Base-by-base conservation (phyloP, 2,329 filamentous ascomycete genomes). In the Trichoderma gracile region DNA sequence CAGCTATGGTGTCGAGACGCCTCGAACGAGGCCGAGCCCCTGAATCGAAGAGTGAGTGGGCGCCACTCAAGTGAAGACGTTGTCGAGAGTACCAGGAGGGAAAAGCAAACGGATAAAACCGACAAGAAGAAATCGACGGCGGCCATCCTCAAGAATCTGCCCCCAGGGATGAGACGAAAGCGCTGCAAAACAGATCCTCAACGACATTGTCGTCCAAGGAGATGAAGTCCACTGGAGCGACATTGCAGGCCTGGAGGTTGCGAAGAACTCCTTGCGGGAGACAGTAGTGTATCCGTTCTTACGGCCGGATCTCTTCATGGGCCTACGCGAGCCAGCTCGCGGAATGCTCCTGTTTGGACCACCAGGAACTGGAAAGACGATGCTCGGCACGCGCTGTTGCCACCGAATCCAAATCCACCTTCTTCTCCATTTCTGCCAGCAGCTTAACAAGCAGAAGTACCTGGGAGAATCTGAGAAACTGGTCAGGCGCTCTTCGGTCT, bases 281-380 rank as follows among this genome's bases (percentile, higher is more conserved):
- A 93, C 93, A 0, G 95, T 99, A 1, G 94, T 99, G 2, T 99
- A 99, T 72, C 95, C 95, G 0, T 98, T 99, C 74, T 80, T 99
- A 12, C 89, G 95, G 1, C 95, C 95, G 1, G 95, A 99, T 76
- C 80, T 99, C 2, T 99, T 99, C 78, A 95, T 94, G 85, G 95
- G 95, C 0, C 82, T 99, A 12, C 89, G 95, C 45, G 95, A 99
- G 73, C 95, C 95, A 21, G 94, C 95, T 15, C 84, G 93, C 65
- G 95, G 95, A 6, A 98, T 99, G 92, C 82, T 99, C 1, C 82
- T 99, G 1, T 99, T 99, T 73, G 95, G 95, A 0, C 95, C 95
- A 1, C 95, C 95, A 0, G 95, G 95, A n/a, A 99, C 95, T 0
- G 95, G 95, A 59, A 99, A 99, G 77, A 99, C 95, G 0, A 99